phyloP scores from a whole-genome alignment of 129 eudicot species.

The Pittosporum tobira region DNA sequence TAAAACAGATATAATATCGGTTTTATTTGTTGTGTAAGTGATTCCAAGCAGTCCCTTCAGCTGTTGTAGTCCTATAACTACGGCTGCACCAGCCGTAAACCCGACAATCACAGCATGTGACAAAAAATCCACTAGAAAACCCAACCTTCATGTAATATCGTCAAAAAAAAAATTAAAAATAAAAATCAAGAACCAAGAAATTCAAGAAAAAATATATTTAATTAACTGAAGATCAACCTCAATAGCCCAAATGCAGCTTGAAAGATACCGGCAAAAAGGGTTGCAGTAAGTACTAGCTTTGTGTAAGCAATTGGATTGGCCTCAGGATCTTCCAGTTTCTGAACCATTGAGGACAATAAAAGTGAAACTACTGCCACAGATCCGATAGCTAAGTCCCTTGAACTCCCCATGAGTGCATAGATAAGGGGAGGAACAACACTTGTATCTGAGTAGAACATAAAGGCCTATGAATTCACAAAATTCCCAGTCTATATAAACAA shows the following conservation, averaged over 20 bases:
- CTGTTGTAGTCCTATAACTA: conserved; percentile 48
- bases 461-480: neutral
- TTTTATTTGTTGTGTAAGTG: conserved; percentile 38
- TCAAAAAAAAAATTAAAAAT: neutral
- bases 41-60: conserved; percentile 49
- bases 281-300: conserved; percentile 67
- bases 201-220: neutral
- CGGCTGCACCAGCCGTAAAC: conserved; percentile 61
- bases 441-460: conserved; percentile 34
- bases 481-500: neutral
- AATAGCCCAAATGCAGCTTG: conserved; percentile 69
- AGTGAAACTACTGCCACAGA: conserved; percentile 91
- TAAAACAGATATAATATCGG: conserved; percentile 44
- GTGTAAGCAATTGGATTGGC: conserved; percentile 48
- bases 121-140: conserved; percentile 48
- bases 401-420: conserved; percentile 80
- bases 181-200: neutral
- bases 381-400: conserved; percentile 84
- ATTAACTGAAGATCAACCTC: conserved; percentile 34
- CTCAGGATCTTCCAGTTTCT: conserved; percentile 42
- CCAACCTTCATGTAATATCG: conserved; percentile 29
- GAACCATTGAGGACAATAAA: conserved; percentile 51
- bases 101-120: conserved; percentile 59
- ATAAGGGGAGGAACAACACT: conserved; percentile 85
- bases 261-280: conserved; percentile 63